These are phyloP conservation scores for Avena atlantica DNA, from an alignment of 176 grass and related monocot genomes.

Conservation along the genomic window DNA sequence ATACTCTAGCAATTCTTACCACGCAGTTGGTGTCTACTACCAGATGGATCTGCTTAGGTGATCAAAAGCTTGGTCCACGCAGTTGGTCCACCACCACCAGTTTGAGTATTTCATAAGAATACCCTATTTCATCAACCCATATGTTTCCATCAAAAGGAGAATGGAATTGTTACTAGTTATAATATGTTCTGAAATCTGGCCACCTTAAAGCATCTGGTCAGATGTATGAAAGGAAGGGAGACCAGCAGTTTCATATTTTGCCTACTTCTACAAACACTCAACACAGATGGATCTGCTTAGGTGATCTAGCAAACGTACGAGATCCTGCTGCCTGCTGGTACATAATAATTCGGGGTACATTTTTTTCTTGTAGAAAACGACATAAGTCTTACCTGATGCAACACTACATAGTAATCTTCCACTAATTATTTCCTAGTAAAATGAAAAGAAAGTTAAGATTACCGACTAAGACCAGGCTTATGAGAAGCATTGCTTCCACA, in stretches of 20 bases:
- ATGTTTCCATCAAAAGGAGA: background rate
- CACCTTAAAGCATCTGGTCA: background rate
- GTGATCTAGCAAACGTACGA: background rate
- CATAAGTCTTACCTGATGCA: background rate
- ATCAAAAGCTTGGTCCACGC: too few relatives aligned
- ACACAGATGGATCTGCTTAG: background rate
- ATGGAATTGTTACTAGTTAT: background rate
- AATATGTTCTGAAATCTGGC: background rate
- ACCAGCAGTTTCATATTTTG: background rate
- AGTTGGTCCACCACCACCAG: too few relatives aligned
- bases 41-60: too few relatives aligned
- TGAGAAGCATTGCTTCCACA: background rate
- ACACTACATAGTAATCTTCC: background rate
- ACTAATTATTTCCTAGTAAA: background rate
- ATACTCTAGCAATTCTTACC: slow-evolving; percentile 10
- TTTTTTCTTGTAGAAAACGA: background rate
- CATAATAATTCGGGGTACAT: background rate
- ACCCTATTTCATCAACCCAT: background rate
- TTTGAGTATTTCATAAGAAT: background rate
- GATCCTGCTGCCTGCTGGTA: background rate
- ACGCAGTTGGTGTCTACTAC: background rate
- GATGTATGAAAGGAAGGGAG: background rate
- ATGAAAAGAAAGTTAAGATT: background rate
- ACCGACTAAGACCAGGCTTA: background rate
- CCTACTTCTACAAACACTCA: background rate